phyloP scores from a whole-genome alignment of 1,139 yeast species.

The Candida dubliniensis region DNA sequence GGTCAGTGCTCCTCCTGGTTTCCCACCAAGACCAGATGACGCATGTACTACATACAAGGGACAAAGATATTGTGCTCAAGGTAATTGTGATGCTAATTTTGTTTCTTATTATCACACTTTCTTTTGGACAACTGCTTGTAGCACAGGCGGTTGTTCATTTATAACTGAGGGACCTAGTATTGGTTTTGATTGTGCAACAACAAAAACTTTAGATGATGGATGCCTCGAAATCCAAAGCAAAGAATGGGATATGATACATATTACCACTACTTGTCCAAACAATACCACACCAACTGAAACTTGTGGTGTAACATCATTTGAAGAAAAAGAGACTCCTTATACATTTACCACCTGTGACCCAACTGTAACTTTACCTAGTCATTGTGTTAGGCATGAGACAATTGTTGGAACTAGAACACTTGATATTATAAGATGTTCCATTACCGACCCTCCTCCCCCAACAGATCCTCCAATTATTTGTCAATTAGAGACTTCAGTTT shows the following conservation, averaged over 20 bases:
- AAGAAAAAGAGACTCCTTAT: background rate
- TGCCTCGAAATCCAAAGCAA: constrained; percentile 1
- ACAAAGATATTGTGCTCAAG: background rate
- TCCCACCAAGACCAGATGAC: constrained; percentile 3
- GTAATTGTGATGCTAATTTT: background rate
- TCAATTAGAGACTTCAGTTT: background rate
- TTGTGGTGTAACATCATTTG: background rate
- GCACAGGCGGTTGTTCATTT: constrained; percentile 1
- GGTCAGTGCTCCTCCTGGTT: background rate
- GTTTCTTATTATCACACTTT: background rate
- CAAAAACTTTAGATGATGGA: background rate
- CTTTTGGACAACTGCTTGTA: background rate
- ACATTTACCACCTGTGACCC: constrained; percentile 1
- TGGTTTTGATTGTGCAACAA: constrained; percentile 2
- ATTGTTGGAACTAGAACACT: background rate
- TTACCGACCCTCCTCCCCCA: background rate
- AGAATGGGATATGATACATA: background rate
- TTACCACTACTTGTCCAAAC: constrained; percentile 2
- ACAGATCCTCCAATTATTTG: background rate
- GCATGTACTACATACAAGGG: background rate
- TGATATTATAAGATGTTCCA: background rate
- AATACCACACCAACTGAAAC: background rate
- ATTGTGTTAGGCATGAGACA: background rate
- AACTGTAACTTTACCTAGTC: background rate
- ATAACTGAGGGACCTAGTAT: background rate